Conservation (phyloP, 306 rosid species). For the Lathyrus tuberosus region DNA sequence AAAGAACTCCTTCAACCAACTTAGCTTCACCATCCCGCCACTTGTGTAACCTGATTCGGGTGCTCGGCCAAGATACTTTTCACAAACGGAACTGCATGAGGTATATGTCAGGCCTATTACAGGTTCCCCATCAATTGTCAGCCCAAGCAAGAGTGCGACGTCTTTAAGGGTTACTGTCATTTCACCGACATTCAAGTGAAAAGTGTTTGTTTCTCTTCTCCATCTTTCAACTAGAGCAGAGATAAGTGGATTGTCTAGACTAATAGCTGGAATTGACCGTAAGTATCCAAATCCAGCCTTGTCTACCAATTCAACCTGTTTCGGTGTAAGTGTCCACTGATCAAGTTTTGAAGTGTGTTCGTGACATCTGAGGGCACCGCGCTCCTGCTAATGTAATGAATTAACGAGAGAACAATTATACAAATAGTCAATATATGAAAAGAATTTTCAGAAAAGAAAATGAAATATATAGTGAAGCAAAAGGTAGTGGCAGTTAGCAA, state of each 20-base stretch:
- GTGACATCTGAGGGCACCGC: conserved; percentile 98
- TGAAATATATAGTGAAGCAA: conserved; percentile 11
- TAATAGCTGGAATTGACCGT: conserved; percentile 92
- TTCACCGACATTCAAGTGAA: conserved; percentile 97
- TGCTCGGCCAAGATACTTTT: conserved; percentile 71
- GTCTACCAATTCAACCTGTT: conserved; percentile 81
- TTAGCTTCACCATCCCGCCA: conserved; percentile 99
- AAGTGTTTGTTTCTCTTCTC: conserved; percentile 98
- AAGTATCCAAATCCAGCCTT: conserved; percentile 90
- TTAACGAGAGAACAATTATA: conserved; percentile 20
- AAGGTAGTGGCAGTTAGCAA: conserved; percentile 28
- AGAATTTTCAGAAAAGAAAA: not conserved
- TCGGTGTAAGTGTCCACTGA: conserved; percentile 81
- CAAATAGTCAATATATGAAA: conserved; percentile 6
- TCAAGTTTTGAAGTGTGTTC: conserved; percentile 98
- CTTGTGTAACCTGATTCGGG: conserved; percentile 94
- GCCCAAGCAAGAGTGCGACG: conserved; percentile 87
- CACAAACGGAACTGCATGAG: conserved; percentile 83
- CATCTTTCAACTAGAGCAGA: conserved; percentile 98
- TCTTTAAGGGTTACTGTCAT: conserved; percentile 94
- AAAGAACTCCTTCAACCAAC: conserved; percentile 97
- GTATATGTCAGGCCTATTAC: conserved; percentile 92
- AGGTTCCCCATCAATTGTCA: conserved; percentile 93
- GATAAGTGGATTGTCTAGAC: conserved; percentile 96
- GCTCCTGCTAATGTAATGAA: conserved; percentile 67